These are phyloP conservation scores for Colletotrichum echinochloae DNA, from an alignment of 2,329 filamentous ascomycete species.

Conservation along the genomic window DNA sequence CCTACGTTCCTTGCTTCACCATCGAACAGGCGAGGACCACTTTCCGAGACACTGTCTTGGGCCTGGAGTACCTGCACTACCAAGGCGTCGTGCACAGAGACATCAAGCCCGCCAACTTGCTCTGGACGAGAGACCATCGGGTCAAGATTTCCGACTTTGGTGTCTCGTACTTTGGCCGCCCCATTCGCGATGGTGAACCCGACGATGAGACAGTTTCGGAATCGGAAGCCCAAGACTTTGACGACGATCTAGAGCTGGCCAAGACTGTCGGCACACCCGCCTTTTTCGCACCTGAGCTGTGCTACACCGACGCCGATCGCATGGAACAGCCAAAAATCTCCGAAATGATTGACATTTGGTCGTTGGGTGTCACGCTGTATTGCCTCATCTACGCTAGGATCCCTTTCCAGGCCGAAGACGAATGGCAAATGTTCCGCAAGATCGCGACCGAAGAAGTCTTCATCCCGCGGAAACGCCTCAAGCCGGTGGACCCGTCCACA, in stretches of 20 bases:
- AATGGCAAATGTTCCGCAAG: constrained; percentile 90
- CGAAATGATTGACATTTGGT: constrained; percentile 97
- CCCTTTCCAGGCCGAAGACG: constrained; percentile 91
- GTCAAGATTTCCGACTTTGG: constrained; percentile 99
- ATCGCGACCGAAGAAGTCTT: constrained; percentile 95
- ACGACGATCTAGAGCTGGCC: constrained; percentile 94
- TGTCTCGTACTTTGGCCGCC: constrained; percentile 94
- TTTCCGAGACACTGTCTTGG: constrained; percentile 93
- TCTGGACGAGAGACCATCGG: constrained; percentile 85
- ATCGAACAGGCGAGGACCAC: constrained; percentile 83
- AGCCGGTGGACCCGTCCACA: constrained; percentile 74
- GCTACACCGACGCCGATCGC: constrained; percentile 82
- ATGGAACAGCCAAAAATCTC: constrained; percentile 80
- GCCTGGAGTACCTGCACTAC: constrained; percentile 92
- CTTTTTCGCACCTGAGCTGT: constrained; percentile 97
- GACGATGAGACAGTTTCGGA: constrained; percentile 81
- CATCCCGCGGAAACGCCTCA: constrained; percentile 85
- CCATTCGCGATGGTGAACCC: constrained; percentile 83
- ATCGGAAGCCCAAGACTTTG: constrained; percentile 86
- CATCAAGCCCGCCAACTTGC: constrained; percentile 89
- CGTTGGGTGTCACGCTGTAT: constrained; percentile 93
- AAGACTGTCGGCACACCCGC: constrained; percentile 98
- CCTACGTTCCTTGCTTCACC: constrained; percentile 93
- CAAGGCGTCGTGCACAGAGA: constrained; percentile 87
- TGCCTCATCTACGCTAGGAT: constrained; percentile 94